Conservation (phyloP, 1,284 basidiomycete genomes). For the Cryptococcus sp. region DNA sequence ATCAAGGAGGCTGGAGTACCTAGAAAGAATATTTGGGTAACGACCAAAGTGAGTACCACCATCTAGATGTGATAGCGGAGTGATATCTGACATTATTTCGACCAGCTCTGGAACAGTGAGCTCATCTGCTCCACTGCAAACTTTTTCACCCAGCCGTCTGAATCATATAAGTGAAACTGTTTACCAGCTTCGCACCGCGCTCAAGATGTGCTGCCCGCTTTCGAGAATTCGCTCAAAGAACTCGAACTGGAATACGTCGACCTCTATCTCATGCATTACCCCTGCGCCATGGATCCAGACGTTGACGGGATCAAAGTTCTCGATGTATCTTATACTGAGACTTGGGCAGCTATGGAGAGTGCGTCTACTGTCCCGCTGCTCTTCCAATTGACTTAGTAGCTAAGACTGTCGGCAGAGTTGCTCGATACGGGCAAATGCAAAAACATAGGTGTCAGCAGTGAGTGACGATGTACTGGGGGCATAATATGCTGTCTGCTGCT, state of each 20-base stretch:
- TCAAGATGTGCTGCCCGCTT: constrained; percentile 20
- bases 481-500: too few species aligned
- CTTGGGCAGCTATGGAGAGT: constrained; percentile 30
- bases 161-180: neutral
- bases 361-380: too few species aligned
- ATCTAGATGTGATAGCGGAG: too few species aligned
- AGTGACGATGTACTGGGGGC: neutral
- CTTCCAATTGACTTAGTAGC: too few species aligned
- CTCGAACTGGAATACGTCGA: constrained; percentile 73
- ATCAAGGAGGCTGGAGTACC: constrained; percentile 72
- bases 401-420: too few species aligned
- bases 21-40: constrained; percentile 79
- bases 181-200: constrained; percentile 19
- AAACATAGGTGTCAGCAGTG: constrained; percentile 28
- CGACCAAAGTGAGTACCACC: constrained; percentile 58
- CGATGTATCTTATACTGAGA: constrained; percentile 24
- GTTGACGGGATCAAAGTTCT: constrained; percentile 14
- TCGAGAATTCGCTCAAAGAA: constrained; percentile 56
- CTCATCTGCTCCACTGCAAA: neutral
- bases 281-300: constrained; percentile 19
- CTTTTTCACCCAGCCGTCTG: too few species aligned
- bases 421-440: constrained; percentile 16
- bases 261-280: constrained; percentile 69
- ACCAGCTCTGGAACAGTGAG: constrained; percentile 20
- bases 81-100: too few species aligned